Evolutionary conservation across 352 stramenopile species (phyloP).

Genomic region (Phytopythium aichiense): DNA sequence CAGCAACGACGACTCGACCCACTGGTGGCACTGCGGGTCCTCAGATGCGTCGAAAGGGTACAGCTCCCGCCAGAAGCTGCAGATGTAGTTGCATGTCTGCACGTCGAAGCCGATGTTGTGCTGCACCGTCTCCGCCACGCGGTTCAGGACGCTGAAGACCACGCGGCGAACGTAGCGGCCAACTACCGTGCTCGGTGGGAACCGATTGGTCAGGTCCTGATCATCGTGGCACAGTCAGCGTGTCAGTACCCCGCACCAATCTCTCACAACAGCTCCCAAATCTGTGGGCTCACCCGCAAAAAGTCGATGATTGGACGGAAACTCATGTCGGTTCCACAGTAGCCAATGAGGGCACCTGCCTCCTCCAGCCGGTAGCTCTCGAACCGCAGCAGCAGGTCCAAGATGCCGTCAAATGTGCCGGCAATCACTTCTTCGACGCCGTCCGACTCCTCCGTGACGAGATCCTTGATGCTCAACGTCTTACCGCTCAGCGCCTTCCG

Average conservation of each 20-base stretch:
- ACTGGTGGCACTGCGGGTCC: constrained; percentile 71
- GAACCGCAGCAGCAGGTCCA: constrained; percentile 44
- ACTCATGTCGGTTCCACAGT: constrained; percentile 26
- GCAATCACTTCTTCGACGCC: constrained; percentile 56
- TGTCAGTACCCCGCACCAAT: background rate
- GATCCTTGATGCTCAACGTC: constrained; percentile 33
- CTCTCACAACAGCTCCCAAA: background rate
- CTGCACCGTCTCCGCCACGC: constrained; percentile 72
- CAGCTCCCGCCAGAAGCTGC: constrained; percentile 56
- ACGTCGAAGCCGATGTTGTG: constrained; percentile 62
- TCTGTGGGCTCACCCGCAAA: constrained; percentile 23
- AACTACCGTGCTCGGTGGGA: constrained; percentile 16
- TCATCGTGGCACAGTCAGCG: background rate
- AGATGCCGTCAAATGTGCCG: constrained; percentile 60
- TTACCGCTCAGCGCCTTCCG: constrained; percentile 24
- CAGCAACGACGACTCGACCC: constrained; percentile 60
- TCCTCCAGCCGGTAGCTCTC: constrained; percentile 61
- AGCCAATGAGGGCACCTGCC: constrained; percentile 59
- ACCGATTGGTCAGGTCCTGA: constrained; percentile 29
- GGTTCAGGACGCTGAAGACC: constrained; percentile 70
- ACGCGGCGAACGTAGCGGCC: constrained; percentile 64
- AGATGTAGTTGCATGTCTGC: constrained; percentile 60
- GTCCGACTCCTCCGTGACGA: constrained; percentile 51
- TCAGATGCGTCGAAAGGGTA: constrained; percentile 49
- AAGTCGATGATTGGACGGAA: constrained; percentile 48